Percentiles rank a stretch among this genome's conserved stretches.
Conservation (phyloP, 768 basidiomycete genomes). For the Amanita phalloides region DNA sequence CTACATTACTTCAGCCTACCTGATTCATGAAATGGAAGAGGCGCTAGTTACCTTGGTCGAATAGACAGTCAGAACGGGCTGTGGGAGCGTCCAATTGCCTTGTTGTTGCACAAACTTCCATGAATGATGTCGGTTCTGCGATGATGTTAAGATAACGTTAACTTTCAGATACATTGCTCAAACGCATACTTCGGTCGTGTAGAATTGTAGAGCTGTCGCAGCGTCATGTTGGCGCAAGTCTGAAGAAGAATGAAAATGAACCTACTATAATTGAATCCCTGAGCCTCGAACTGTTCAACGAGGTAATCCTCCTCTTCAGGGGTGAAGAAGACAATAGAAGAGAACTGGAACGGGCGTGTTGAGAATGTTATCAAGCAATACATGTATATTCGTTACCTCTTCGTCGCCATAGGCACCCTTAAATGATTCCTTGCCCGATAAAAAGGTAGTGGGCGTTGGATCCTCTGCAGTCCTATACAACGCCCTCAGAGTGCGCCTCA, state of each 20-base stretch:
- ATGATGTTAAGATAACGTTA: not conserved
- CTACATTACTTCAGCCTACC: slow-evolving; percentile 14
- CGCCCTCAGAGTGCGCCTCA: slow-evolving; percentile 45
- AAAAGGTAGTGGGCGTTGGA: slow-evolving; percentile 44
- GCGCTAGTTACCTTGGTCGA: slow-evolving; percentile 22
- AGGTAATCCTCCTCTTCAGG: slow-evolving; percentile 60
- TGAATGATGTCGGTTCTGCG: slow-evolving; percentile 28
- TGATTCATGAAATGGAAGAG: not conserved
- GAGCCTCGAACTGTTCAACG: slow-evolving; percentile 45
- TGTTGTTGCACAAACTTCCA: slow-evolving; percentile 31
- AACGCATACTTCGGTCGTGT: slow-evolving; percentile 36
- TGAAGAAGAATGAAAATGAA: not conserved
- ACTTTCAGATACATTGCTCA: not conserved
- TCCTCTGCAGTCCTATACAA: slow-evolving; percentile 41
- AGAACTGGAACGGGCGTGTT: slow-evolving; percentile 29
- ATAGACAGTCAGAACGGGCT: slow-evolving; percentile 32
- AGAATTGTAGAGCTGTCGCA: slow-evolving; percentile 51
- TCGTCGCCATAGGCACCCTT: slow-evolving; percentile 40
- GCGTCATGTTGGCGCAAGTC: not conserved
- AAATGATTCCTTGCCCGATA: slow-evolving; percentile 38
- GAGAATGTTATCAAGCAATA: not conserved
- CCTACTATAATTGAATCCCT: slow-evolving; percentile 55
- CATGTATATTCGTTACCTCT: slow-evolving; percentile 23
- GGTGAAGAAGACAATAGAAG: slow-evolving; percentile 50
- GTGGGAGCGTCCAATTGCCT: slow-evolving; percentile 32